Evolutionary conservation across 2,329 filamentous ascomycete species (phyloP), one percentile per base, ranked within the genome.

Genomic region (Colletotrichum gloeosporioides): DNA sequence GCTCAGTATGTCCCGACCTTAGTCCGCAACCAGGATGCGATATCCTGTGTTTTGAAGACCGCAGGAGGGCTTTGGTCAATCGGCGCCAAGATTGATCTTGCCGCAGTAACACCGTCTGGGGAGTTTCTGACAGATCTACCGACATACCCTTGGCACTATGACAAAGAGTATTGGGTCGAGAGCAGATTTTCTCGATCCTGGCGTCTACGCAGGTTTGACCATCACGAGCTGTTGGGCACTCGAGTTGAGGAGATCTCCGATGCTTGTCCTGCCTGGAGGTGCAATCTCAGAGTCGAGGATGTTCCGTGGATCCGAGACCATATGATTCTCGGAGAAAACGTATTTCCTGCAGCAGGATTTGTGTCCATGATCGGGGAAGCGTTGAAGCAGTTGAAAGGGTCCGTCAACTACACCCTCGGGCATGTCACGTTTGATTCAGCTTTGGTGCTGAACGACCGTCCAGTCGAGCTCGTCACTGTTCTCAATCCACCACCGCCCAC

Each of bases 401-500:
- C 77, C 1, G 69, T 71, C 7, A 80, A 78, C 6, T 84, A 81
- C 53, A 78, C 77, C 16, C 49, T 86, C 16, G 79, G 80, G 1
- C 79, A 85, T 29, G 75, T 85, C 2, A 75, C 78, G 8, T 77
- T 83, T n/a, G 77, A 79, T 15, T 77, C 81, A 1, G 84, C 83
- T 6, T 71, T 87, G 15, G 79, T 85, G 0, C 36, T 87, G 8
- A 73, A 69, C n/a, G 80, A 77, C 2, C 71, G 75, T 12, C 78
- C 81, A 2, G 79, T 76, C 1, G 85, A 86, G 72, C 71, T 85
- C 1, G 75, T 84, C 29, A 84, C 84, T 1, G 81, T 79, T 1
- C 69, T 86, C 6, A 80, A 81, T 15, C 80, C 76, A 6, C 66
- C 78, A 1, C 78, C 75, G 1, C 78, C 83, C 1, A 83, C 80